Base-by-base conservation (phyloP, 306 rosid species). In the Cicer chorassanicum region DNA sequence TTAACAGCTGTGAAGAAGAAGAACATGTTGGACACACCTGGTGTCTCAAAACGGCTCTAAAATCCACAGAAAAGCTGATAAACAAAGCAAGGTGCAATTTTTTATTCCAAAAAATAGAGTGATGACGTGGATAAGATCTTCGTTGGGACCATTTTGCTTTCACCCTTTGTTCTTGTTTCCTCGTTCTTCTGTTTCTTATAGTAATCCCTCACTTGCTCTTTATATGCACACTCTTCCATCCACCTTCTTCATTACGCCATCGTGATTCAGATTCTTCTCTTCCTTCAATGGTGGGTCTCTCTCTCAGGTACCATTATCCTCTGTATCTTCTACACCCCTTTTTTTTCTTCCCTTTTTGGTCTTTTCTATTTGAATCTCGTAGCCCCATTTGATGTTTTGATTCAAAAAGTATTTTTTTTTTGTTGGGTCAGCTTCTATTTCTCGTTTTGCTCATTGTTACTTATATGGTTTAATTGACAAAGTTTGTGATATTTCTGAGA, bases 101-200 rank as follows among this genome's bases (percentile, higher is more conserved):
- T 9, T 65, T 34, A 2, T 61, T 13, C 24, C 0, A 67, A 68
- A 14, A 57, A 64, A 16, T 62, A 54, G 60, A 29, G 49, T 71
- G 51, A 86, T 84, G 90, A 86, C 87, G 85, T 86, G 80, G 45
- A 8, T 56, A 69, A 61, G 87, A 88, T 79, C 88, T 81, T 80
- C 41, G 40, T 82, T 65, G 15, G 64, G 80, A 70, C 82, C 13
- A 29, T 80, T 7, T 43, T 54, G 76, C 39, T 80, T 14, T 34
- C 75, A 0, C 49, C 16, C 34, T 16, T 51, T 12, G 53, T 3
- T 44, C n/a, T 7, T n/a, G 59, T 10, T 40, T 11, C 48, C 36
- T 57, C 44, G 56, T 74, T n/a, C 43, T 19, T 29, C 36, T 29
- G 61, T 70, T 70, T 49, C 60, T 70, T 11, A 14, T 16, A 41